Base-by-base conservation (phyloP, 345 rosid species). In the Citrus sp. region DNA sequence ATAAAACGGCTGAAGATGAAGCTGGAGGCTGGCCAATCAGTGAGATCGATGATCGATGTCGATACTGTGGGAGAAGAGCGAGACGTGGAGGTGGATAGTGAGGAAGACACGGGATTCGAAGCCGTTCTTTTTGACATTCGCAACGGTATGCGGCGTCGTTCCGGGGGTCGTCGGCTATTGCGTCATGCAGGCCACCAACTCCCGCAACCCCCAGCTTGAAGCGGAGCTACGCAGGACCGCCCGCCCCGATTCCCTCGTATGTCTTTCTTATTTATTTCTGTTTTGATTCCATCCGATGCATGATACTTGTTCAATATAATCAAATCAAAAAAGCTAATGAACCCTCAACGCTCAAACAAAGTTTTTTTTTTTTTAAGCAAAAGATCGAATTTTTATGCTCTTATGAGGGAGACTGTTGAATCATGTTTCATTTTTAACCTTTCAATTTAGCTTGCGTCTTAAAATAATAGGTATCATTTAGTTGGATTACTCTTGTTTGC, bases 91-190 rank as follows among this genome's bases (percentile, higher is more conserved):
- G 83, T 90, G 98, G 95, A 35, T 93, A 25, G 97, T 92, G 86
- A 84, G 79, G 89, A 86, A 82, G 87, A 94, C 97, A 9, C 79
- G 93, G 70, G 98, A 91, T 62, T 94, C 97, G 0, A 96, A 84
- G 88, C 85, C 98, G 6, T 94, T 96, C 92, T 92, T 94, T 90
- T 82, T 94, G 58, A 81, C 93, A 13, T 94, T 96, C 82, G 99
- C 98, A 72, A 86, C 99, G 76, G 72, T 90, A 4, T 96, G 99
- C 79, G 97, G 98, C 70, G 95, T 96, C 70, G 87, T 96, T 70
- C 98, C 99, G 0, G 98, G 97, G 12, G 82, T 90, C 34, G 85
- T 96, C 49, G 99, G 99, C 71, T 96, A 94, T 76, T 85, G 87
- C 63, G 98, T 96, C 81, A 92, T 96, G 98, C 98, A 94, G 88